A percentile compares a stretch with the other conserved stretches of the same genome.
Evolutionary conservation across 371 early-diverging fungal genomes (phyloP).

Genomic region (Saksenaea vasiformis): DNA sequence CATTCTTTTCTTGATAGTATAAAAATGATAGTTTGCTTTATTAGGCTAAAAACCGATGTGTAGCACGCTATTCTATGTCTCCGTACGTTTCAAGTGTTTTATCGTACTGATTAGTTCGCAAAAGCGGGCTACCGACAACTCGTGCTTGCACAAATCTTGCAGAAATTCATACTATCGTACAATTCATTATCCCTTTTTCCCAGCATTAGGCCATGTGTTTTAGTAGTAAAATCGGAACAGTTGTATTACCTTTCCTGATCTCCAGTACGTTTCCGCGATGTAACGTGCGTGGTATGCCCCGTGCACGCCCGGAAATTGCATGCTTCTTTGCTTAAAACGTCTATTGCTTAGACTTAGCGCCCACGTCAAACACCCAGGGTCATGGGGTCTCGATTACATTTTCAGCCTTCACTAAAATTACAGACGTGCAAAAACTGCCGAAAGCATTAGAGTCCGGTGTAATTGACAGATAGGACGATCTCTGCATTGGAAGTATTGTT

Average conservation of each 20-base stretch:
- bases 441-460: no score
- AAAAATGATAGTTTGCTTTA: not conserved
- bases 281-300: conserved; percentile 5
- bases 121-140: not conserved
- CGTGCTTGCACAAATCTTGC: not conserved
- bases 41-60: not conserved
- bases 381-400: not conserved
- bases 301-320: conserved; percentile 1
- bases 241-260: not conserved
- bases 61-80: not conserved
- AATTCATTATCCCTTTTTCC: not conserved
- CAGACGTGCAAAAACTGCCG: no score
- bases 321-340: not conserved
- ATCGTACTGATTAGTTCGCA: not conserved
- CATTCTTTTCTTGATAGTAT: not conserved
- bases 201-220: conserved; percentile 2
- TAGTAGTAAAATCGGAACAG: not conserved
- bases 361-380: not conserved
- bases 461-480: no score
- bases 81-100: not conserved
- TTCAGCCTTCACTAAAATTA: no score
- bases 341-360: not conserved
- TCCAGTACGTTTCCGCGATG: not conserved
- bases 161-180: not conserved
- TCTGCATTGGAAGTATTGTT: no score